Conservation (phyloP, 345 rosid genomes). For the Alliaria petiolata region DNA sequence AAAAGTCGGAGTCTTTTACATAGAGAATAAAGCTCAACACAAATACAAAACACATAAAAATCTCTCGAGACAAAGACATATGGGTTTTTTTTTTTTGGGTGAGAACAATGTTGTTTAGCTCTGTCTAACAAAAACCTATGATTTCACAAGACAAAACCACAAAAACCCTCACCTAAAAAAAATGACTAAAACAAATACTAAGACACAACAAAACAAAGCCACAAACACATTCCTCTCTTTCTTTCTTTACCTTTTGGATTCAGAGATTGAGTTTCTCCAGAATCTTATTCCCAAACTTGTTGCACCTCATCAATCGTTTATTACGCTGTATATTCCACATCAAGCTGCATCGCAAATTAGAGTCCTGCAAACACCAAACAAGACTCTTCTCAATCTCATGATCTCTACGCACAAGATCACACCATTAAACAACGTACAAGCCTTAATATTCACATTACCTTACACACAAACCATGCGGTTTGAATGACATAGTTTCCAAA, state of each 20-base stretch:
- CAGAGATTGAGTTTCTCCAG: conserved; percentile 28
- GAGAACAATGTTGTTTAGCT: conserved; percentile 1
- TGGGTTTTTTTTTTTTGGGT: not conserved
- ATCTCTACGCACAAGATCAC: not conserved
- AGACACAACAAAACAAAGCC: not conserved
- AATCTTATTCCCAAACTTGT: conserved; percentile 56
- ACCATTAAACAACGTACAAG: not conserved
- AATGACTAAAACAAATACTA: not conserved
- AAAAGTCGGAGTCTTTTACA: not conserved
- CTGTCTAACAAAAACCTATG: not conserved
- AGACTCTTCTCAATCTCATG: not conserved
- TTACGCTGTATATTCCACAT: conserved; percentile 30
- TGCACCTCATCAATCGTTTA: conserved; percentile 41
- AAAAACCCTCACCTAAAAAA: not conserved
- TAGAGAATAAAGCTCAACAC: not conserved
- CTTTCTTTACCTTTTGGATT: not conserved
- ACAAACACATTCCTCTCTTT: not conserved
- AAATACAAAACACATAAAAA: conserved; percentile 12
- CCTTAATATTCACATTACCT: conserved; percentile 38
- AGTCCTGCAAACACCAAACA: conserved; percentile 36
- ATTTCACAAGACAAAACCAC: not conserved
- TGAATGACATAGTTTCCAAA: conserved; percentile 78
- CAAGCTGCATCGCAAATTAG: conserved; percentile 17
- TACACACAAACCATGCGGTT: conserved; percentile 45
- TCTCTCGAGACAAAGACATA: not conserved